Evolutionary conservation across 2,329 filamentous ascomycete genomes (phyloP).

Genomic region (Claviceps purpurea): DNA sequence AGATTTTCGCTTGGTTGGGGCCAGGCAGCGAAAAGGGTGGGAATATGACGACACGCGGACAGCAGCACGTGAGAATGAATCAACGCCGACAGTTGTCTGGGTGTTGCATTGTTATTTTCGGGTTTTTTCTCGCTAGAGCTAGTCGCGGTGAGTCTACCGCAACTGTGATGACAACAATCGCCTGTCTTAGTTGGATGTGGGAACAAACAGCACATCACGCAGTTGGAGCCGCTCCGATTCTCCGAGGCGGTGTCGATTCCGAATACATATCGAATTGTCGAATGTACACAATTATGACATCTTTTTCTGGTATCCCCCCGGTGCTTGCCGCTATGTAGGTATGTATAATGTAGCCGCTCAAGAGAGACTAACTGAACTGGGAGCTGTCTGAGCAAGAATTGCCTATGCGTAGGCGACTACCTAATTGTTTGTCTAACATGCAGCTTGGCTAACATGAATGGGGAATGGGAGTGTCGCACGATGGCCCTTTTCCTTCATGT

Average conservation of each 20-base stretch:
- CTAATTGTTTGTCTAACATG: neutral
- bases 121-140: neutral
- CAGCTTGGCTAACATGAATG: neutral
- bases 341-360: neutral
- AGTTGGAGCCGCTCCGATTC: neutral
- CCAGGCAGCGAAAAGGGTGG: neutral
- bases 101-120: neutral
- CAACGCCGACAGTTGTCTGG: neutral
- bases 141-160: neutral
- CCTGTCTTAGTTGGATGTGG: neutral
- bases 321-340: neutral
- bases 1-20: neutral
- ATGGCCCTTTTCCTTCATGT: neutral
- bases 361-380: neutral
- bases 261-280: neutral
- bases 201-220: neutral
- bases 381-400: neutral
- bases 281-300: neutral
- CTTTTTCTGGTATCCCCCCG: neutral
- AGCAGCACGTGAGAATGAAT: conserved; percentile 5
- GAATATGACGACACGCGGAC: conserved; percentile 2
- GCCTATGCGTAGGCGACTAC: neutral
- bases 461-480: neutral
- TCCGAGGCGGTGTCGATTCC: neutral
- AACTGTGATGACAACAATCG: neutral